These are phyloP conservation scores for Phytophthora sansomeana DNA, from an alignment of 352 stramenopile species.

Conservation along the genomic window DNA sequence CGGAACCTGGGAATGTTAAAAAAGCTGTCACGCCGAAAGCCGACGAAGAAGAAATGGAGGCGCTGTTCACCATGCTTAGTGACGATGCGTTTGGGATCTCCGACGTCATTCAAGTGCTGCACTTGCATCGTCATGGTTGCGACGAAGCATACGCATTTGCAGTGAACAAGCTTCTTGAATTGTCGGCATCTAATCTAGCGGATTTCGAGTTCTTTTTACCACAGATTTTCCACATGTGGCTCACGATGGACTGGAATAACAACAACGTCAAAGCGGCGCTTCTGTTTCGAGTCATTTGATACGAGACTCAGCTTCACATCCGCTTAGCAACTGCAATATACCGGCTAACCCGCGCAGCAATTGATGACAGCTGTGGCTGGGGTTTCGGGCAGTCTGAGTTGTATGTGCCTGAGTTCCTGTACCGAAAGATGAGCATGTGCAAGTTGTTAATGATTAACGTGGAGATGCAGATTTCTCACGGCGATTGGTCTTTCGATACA, in stretches of 20 bases:
- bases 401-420: conserved; percentile 79
- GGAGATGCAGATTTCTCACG: conserved; percentile 78
- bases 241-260: conserved; percentile 77
- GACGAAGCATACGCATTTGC: conserved; percentile 78
- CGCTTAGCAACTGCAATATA: conserved; percentile 84
- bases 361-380: conserved; percentile 84
- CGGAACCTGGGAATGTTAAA: conserved; percentile 39
- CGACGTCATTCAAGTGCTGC: conserved; percentile 83
- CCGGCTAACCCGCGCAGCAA: conserved; percentile 76
- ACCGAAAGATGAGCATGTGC: conserved; percentile 81
- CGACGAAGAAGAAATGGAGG: conserved; percentile 74
- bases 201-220: conserved; percentile 90
- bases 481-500: conserved; percentile 65
- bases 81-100: conserved; percentile 74
- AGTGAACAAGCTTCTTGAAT: conserved; percentile 77
- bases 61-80: conserved; percentile 53
- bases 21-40: conserved; percentile 47
- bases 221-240: conserved; percentile 87
- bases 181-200: conserved; percentile 63
- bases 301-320: conserved; percentile 77
- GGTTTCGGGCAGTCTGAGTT: conserved; percentile 83
- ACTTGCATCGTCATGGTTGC: conserved; percentile 79
- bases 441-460: conserved; percentile 87
- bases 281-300: conserved; percentile 77
- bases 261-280: conserved; percentile 83